Evolutionary conservation across 495 filamentous ascomycete species (phyloP).

Genomic region (Neurospora cerealis): DNA sequence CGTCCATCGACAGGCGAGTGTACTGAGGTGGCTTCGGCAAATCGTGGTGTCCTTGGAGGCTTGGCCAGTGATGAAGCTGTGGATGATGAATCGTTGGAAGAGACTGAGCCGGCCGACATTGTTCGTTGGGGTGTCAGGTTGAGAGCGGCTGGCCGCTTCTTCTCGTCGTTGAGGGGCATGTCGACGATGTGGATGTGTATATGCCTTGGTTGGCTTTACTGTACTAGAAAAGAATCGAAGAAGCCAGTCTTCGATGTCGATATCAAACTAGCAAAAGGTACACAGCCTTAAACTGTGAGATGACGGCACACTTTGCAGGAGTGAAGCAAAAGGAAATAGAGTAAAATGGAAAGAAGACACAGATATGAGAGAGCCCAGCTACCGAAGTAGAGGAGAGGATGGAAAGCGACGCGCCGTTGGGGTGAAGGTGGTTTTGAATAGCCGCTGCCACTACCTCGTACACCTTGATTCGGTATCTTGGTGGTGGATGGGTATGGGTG

Average conservation of each 20-base stretch:
- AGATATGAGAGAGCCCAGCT: slow-evolving; percentile 47
- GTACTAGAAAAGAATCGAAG: slow-evolving; percentile 21
- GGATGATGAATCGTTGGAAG: slow-evolving; percentile 43
- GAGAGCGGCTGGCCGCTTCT: slow-evolving; percentile 40
- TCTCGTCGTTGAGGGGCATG: slow-evolving; percentile 30
- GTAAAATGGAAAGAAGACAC: slow-evolving; percentile 20
- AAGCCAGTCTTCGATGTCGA: slow-evolving; percentile 22
- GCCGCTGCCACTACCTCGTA: slow-evolving; percentile 31
- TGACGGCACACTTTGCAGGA: slow-evolving; percentile 9
- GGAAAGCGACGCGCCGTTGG: slow-evolving; percentile 26
- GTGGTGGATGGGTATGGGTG: slow-evolving; percentile 5
- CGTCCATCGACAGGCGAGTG: slow-evolving; percentile 66
- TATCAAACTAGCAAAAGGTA: slow-evolving; percentile 18
- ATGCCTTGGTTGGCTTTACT: slow-evolving; percentile 10
- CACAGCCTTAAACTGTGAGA: background rate
- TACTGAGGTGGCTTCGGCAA: slow-evolving; percentile 82
- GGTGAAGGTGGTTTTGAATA: slow-evolving; percentile 43
- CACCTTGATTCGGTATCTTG: slow-evolving; percentile 10
- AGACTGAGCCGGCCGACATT: slow-evolving; percentile 42
- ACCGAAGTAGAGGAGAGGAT: slow-evolving; percentile 30
- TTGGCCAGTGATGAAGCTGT: slow-evolving; percentile 52
- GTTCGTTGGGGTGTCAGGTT: slow-evolving; percentile 36
- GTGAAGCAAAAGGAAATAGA: slow-evolving; percentile 14
- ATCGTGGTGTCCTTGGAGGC: slow-evolving; percentile 71
- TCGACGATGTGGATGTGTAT: slow-evolving; percentile 6